A percentile compares a stretch with the other conserved stretches of the same genome.
Evolutionary conservation across 2,329 filamentous ascomycete species (phyloP).

Genomic region (Didymella glomerata): DNA sequence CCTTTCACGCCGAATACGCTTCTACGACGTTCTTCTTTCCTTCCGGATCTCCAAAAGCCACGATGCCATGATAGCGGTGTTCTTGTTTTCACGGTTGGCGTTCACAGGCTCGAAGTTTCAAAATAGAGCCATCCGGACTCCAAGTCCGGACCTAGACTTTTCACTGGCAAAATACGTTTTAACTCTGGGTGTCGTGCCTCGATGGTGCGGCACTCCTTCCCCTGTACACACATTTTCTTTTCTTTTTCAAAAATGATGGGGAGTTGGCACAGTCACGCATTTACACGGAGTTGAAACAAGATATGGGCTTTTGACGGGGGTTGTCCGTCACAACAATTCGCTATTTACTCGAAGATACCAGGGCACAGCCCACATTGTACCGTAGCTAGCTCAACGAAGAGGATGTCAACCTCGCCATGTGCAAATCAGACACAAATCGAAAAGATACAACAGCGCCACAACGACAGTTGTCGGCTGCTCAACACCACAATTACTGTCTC

Average conservation of each 20-base stretch:
- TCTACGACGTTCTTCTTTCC: constrained; percentile 46
- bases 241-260: constrained; percentile 21
- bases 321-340: constrained; percentile 39
- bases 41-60: constrained; percentile 45
- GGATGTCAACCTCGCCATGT: constrained; percentile 26
- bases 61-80: constrained; percentile 49
- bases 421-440: constrained; percentile 25
- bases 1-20: constrained; percentile 34
- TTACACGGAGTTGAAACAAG: constrained; percentile 33
- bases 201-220: constrained; percentile 40
- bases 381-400: constrained; percentile 40
- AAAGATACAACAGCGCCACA: constrained; percentile 28
- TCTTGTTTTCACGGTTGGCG: constrained; percentile 39
- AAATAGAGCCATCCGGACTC: constrained; percentile 41
- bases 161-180: constrained; percentile 41
- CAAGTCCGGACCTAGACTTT: constrained; percentile 35
- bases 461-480: constrained; percentile 24
- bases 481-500: constrained; percentile 13
- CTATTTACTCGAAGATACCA: constrained; percentile 49
- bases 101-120: constrained; percentile 43
- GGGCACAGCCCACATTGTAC: constrained; percentile 49
- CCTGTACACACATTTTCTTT: constrained; percentile 27
- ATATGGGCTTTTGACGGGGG: constrained; percentile 22
- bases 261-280: constrained; percentile 26
- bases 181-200: constrained; percentile 42